Conservation (phyloP, 163 green algal species). For the Picocystis sp. region DNA sequence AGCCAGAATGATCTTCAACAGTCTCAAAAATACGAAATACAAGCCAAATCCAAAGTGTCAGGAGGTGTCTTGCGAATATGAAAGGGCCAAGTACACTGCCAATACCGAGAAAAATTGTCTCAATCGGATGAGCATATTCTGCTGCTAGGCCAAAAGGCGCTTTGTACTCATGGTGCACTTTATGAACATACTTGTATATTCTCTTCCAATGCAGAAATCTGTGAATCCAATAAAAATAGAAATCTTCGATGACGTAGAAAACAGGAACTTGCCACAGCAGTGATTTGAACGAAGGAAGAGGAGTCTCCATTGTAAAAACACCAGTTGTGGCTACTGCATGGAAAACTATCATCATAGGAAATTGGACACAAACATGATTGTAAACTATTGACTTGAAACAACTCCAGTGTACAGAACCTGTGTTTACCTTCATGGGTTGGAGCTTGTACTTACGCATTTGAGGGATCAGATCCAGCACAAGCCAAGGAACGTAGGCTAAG, state of each 20-base stretch:
- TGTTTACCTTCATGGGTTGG: not conserved
- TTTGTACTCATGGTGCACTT: slow-evolving; percentile 30
- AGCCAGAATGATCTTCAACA: slow-evolving; percentile 23
- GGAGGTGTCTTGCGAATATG: slow-evolving; percentile 22
- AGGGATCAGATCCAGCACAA: slow-evolving; percentile 6
- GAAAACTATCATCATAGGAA: slow-evolving; percentile 12
- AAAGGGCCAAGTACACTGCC: slow-evolving; percentile 19
- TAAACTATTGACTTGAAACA: slow-evolving; percentile 7
- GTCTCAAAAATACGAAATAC: slow-evolving; percentile 18
- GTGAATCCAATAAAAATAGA: slow-evolving; percentile 31
- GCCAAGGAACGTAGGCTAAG: slow-evolving; percentile 7
- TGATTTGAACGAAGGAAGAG: slow-evolving; percentile 11
- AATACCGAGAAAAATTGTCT: slow-evolving; percentile 24
- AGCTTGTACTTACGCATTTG: slow-evolving; percentile 9
- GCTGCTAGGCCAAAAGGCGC: slow-evolving; percentile 16
- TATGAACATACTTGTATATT: slow-evolving; percentile 18
- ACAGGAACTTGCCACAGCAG: slow-evolving; percentile 17
- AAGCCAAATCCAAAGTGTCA: slow-evolving; percentile 28
- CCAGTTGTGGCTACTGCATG: slow-evolving; percentile 10
- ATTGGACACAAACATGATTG: slow-evolving; percentile 9
- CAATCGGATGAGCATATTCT: slow-evolving; percentile 24
- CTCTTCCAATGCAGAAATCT: slow-evolving; percentile 16
- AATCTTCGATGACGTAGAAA: slow-evolving; percentile 30
- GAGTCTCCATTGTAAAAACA: slow-evolving; percentile 18
- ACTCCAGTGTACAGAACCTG: not conserved